Base-by-base conservation (phyloP, 2,329 filamentous ascomycete species). In the Elsinoe fawcettii region DNA sequence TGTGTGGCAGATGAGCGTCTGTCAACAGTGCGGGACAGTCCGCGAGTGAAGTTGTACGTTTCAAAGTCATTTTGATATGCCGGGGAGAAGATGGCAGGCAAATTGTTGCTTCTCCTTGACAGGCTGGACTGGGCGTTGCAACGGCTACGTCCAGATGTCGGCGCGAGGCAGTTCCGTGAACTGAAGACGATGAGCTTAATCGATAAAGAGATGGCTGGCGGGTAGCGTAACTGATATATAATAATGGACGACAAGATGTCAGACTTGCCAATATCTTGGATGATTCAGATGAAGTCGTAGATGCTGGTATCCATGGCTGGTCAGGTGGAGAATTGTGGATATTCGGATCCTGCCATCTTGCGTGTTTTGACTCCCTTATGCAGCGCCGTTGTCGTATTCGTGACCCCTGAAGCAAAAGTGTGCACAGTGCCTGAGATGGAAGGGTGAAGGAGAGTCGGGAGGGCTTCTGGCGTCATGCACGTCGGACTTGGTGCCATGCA, bases 331-430 rank as follows among this genome's bases (percentile, higher is more conserved):
- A 18, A 20, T 11, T 37, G 34, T 53, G 49, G 49, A 53, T 37
- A 37, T 39, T 11, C 32, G 8, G 32, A 37, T 39, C 30, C 18
- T 36, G 16, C 6, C 32, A 25, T 53, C 49, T 53, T 11, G 30
- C 46, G 20, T 53, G 49, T 37, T 53, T 39, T 53, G 30, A 23
- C 41, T 49, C 54, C 34, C 54, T 55, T 32, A 43, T 56, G 54
- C 54, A 56, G 14, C 11, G 39, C 54, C 54, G 54, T 56, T 56
- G 54, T 47, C 30, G 54, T 47, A 37, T 37, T 56, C 41, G 41
- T 22, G 22, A n/a, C 54, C 54, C 54, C 43, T 41, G 54, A 23
- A 49, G 39, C 30, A 25, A 46, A 18, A 55, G 23, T 41, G 11
- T 30, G 16, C 25, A 30, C 20, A 39, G 49, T 37, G 34, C 12